Evolutionary conservation across 2,329 filamentous ascomycete genomes (phyloP).

Genomic region (Cytospora chrysosperma): DNA sequence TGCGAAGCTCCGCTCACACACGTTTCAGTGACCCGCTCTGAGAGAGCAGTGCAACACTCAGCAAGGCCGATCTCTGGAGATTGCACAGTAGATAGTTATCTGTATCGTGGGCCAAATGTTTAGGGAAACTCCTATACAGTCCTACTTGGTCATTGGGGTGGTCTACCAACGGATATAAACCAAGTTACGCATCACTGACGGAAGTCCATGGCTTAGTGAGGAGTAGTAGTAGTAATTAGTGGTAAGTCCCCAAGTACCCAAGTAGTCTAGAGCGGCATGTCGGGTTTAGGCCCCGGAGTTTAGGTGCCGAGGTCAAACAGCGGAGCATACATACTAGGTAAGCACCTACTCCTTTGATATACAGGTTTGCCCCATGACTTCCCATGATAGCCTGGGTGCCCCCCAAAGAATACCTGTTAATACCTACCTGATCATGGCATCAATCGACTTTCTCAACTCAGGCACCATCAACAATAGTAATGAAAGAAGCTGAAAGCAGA

Average conservation of each 20-base stretch:
- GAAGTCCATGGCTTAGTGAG: neutral
- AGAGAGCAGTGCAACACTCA: neutral
- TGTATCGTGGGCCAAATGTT: neutral
- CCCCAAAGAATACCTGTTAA: no score
- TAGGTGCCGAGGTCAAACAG: neutral
- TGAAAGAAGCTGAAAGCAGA: no score
- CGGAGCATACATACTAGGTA: neutral
- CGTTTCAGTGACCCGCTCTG: neutral
- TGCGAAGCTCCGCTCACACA: neutral
- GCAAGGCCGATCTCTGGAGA: neutral
- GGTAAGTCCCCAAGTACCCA: no score
- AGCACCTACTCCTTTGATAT: no score
- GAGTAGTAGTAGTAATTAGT: no score
- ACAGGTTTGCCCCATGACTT: neutral
- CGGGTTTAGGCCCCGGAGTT: conserved; percentile 16
- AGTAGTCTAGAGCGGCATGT: neutral
- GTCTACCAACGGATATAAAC: neutral
- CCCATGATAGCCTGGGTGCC: no score
- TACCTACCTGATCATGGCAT: no score
- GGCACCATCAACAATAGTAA: no score
- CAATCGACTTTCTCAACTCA: neutral
- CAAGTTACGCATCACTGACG: neutral
- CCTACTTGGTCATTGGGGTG: neutral
- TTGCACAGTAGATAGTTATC: no score
- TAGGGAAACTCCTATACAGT: neutral